Evolutionary conservation across 495 filamentous ascomycete species (phyloP).

Genomic region (Pyrenula aspistea): DNA sequence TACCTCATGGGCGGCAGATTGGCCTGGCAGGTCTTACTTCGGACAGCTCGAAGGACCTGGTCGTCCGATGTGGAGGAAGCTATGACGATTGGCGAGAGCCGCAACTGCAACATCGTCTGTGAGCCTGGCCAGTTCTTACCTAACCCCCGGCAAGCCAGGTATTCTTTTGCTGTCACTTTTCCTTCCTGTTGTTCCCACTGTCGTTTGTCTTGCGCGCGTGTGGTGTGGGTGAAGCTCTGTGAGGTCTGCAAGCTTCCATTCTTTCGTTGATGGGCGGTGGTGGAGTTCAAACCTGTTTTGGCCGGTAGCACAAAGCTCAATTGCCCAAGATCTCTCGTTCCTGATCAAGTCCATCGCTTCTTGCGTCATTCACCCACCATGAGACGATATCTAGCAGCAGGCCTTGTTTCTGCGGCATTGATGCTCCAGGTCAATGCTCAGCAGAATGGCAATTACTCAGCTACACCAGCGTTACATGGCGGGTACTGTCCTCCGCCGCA

Average conservation of each 20-base stretch:
- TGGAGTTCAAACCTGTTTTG: not conserved
- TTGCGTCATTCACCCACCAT: not conserved
- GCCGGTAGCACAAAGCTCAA: not conserved
- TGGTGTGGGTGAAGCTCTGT: not conserved
- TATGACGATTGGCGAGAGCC: not conserved
- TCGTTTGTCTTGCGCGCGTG: not conserved
- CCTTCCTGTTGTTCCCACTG: not conserved
- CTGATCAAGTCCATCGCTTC: not conserved
- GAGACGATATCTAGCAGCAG: not conserved
- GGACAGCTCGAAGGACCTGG: not conserved
- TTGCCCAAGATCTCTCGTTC: not conserved
- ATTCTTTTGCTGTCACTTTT: not conserved
- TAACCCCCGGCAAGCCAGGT: not conserved
- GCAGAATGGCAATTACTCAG: not conserved
- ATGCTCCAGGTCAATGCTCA: not conserved
- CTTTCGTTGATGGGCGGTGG: not conserved
- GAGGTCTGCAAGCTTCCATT: not conserved
- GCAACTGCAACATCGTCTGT: not conserved
- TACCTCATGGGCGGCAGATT: not conserved
- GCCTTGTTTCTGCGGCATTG: not conserved
- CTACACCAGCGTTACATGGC: not conserved
- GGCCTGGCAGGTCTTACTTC: not conserved
- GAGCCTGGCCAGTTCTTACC: not conserved
- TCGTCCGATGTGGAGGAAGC: not conserved
- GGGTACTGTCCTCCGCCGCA: no score